Base-by-base conservation (phyloP, 441 rosid species). In the Bruguiera hainesii region DNA sequence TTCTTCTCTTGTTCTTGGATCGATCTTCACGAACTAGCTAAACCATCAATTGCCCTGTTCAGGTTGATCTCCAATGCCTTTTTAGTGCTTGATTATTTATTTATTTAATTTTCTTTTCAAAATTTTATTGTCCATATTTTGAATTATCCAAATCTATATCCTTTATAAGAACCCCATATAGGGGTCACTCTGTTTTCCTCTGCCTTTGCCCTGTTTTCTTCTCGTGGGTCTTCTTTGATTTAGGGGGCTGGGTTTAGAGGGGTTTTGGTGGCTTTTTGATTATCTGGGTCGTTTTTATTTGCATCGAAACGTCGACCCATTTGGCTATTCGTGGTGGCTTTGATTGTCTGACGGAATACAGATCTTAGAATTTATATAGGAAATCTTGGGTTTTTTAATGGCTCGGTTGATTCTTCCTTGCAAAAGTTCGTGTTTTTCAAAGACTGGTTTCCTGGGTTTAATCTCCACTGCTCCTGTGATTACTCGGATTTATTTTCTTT, bases 391-490 rank as follows among this genome's bases (percentile, higher is more conserved):
- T 66, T 67, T 71, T 30, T 59, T 71, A 73, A 93, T 94, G 97
- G 89, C 95, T 80, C 84, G 93, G 61, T 82, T 91, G 87, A 82
- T 93, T 73, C 83, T 84, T 68, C 96, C 93, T 2, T 81, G 86
- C 86, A 87, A 84, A 83, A 85, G 87, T 76, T 85, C 92, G 81
- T 80, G 87, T 80, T 79, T 94, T 72, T 78, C 88, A 55, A 88
- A 80, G 75, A 72, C 81, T 73, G 78, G 70, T 69, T 87, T 91
- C 69, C 75, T 84, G 83, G 88, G 91, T 78, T 88, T 89, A 82
- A 83, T 89, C 82, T 75, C 93, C 63, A 77, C 74, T 68, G 76
- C 88, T 84, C 91, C 87, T 82, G 97, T 93, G 91, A 90, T 85
- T 86, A 80, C 83, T 65, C 79, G 55, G 39, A 67, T 62, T 81